These are phyloP conservation scores for Bertia moriformis DNA, from an alignment of 2,329 filamentous ascomycete species.

Conservation along the genomic window DNA sequence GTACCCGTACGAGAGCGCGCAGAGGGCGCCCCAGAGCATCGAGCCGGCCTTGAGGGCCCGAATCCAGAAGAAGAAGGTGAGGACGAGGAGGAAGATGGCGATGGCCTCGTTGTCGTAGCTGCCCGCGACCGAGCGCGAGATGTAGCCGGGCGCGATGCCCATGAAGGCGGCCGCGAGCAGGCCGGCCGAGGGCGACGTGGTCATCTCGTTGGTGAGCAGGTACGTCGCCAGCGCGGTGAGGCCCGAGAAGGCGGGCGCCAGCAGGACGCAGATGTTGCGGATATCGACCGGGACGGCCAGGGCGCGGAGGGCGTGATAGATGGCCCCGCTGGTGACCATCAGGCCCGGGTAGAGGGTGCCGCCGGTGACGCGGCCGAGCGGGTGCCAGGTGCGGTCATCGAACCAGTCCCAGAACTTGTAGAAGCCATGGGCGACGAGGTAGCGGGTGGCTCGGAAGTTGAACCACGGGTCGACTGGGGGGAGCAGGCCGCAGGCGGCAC, in stretches of 20 bases:
- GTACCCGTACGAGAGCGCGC: constrained; percentile 95
- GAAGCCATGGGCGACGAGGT: constrained; percentile 91
- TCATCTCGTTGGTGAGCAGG: constrained; percentile 94
- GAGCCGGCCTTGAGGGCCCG: constrained; percentile 94
- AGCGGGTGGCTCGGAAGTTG: constrained; percentile 97
- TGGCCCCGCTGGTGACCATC: constrained; percentile 96
- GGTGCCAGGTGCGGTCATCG: constrained; percentile 98
- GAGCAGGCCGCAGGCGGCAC: constrained; percentile 8
- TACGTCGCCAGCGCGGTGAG: constrained; percentile 87
- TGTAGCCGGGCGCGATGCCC: constrained; percentile 94
- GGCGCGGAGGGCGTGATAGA: constrained; percentile 84
- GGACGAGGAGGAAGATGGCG: constrained; percentile 94
- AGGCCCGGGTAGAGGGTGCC: constrained; percentile 93
- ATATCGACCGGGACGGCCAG: constrained; percentile 91
- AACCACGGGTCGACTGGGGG: constrained; percentile 93
- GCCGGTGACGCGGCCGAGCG: constrained; percentile 91
- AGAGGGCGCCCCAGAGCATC: constrained; percentile 88
- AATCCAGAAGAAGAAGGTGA: constrained; percentile 98
- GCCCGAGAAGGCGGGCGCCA: constrained; percentile 87
- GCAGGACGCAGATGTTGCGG: constrained; percentile 93
- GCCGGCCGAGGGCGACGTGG: constrained; percentile 78
- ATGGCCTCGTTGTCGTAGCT: constrained; percentile 99
- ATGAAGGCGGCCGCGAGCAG: constrained; percentile 90
- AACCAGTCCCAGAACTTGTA: constrained; percentile 99
- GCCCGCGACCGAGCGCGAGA: constrained; percentile 90